A percentile compares a stretch with the other conserved stretches of the same genome.
These are phyloP conservation scores for Brassica nigra DNA, from an alignment of 345 rosid species.

Conservation along the genomic window DNA sequence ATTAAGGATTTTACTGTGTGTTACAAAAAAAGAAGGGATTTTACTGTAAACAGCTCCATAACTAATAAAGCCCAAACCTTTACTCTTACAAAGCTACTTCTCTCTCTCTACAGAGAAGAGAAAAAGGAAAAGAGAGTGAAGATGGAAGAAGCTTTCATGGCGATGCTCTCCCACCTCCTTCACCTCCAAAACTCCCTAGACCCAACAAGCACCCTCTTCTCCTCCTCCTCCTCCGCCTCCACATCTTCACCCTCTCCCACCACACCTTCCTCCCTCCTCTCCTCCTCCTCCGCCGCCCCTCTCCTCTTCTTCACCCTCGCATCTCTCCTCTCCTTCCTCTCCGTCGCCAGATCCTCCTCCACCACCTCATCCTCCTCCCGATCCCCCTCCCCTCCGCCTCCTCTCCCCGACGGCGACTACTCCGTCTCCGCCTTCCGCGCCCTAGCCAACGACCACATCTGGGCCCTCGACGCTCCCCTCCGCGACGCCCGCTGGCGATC, in stretches of 20 bases:
- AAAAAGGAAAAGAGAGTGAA: neutral
- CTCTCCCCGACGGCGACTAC: conserved; percentile 59
- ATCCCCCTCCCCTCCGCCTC: conserved; percentile 48
- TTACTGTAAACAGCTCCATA: neutral
- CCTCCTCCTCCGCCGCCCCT: conserved; percentile 59
- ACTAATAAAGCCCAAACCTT: neutral
- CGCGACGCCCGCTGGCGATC: conserved; percentile 96
- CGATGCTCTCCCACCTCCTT: conserved; percentile 87
- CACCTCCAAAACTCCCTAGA: conserved; percentile 55
- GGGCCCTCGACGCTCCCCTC: conserved; percentile 73
- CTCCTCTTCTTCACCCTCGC: conserved; percentile 62
- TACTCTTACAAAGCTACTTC: neutral
- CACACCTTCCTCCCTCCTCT: conserved; percentile 50
- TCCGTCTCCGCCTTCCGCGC: conserved; percentile 89
- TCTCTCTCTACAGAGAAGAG: neutral
- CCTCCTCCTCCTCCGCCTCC: conserved; percentile 27
- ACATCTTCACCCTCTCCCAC: conserved; percentile 48
- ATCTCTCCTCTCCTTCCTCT: conserved; percentile 58
- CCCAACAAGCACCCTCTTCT: conserved; percentile 40
- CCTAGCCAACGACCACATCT: conserved; percentile 86
- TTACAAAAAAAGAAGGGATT: too few relatives aligned
- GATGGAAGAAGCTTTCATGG: conserved; percentile 87
- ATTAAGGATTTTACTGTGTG: too few relatives aligned
- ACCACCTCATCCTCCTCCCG: conserved; percentile 34
- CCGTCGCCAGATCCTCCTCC: conserved; percentile 42